These are phyloP conservation scores for Potentilla sterilis DNA, from an alignment of 306 rosid species.

Conservation along the genomic window DNA sequence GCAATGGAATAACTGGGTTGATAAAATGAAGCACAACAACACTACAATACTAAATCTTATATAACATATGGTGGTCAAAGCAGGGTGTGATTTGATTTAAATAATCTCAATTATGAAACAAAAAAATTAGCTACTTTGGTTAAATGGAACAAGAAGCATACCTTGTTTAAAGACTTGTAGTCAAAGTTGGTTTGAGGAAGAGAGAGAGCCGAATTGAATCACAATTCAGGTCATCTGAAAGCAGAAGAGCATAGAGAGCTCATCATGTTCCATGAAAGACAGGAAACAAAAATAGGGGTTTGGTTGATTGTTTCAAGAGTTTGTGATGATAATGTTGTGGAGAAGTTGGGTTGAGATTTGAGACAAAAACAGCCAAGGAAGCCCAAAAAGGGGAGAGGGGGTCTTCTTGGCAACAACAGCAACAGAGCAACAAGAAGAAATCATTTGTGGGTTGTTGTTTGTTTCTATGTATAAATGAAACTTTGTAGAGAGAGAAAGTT, in stretches of 20 bases:
- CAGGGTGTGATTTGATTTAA: too few relatives aligned
- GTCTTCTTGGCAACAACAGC: background rate
- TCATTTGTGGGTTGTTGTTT: background rate
- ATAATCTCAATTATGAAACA: too few relatives aligned
- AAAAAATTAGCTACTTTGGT: too few relatives aligned
- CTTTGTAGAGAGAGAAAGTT: background rate
- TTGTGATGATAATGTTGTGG: background rate
- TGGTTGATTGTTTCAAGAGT: background rate
- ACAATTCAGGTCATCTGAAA: slow-evolving; percentile 13
- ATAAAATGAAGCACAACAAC: background rate
- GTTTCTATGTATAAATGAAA: background rate
- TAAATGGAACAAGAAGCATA: background rate
- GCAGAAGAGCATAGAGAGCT: slow-evolving; percentile 3
- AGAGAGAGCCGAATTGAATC: background rate
- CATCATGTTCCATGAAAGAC: slow-evolving; percentile 29
- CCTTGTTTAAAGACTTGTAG: slow-evolving; percentile 9
- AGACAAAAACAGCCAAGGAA: background rate
- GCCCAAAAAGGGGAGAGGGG: background rate
- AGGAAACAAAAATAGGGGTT: background rate
- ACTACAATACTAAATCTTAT: background rate
- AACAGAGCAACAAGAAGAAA: background rate
- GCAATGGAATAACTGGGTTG: background rate
- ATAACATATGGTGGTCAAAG: too few relatives aligned
- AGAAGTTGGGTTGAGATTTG: background rate
- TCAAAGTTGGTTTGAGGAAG: background rate